A percentile compares a stretch with the other conserved stretches of the same genome.
phyloP scores from a whole-genome alignment of 805 yeast genomes.

The Candida golubevii region DNA sequence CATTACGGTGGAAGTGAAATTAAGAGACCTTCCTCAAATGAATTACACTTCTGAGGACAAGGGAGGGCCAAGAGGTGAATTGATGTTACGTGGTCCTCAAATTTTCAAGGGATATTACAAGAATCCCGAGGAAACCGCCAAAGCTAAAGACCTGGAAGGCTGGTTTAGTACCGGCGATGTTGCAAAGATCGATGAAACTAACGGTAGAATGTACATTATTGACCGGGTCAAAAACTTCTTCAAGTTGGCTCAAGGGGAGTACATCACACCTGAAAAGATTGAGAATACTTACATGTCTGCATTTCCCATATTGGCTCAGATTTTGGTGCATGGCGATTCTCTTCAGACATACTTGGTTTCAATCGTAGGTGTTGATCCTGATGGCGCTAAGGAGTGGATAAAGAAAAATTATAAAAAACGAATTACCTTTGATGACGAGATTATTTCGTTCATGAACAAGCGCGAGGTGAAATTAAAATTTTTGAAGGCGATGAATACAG shows the following conservation, averaged over 20 bases:
- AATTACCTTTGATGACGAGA: constrained; percentile 13
- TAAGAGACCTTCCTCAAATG: constrained; percentile 24
- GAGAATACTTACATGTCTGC: constrained; percentile 29
- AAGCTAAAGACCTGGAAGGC: constrained; percentile 19
- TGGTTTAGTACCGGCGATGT: constrained; percentile 37
- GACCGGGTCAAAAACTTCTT: constrained; percentile 19
- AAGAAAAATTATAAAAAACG: constrained; percentile 4
- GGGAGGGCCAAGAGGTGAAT: constrained; percentile 28
- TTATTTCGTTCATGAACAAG: constrained; percentile 26
- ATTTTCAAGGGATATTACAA: constrained; percentile 23
- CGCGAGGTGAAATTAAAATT: constrained; percentile 28
- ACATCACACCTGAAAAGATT: constrained; percentile 18
- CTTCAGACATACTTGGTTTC: constrained; percentile 54
- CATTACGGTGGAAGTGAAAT: constrained; percentile 18
- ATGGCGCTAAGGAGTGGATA: constrained; percentile 12
- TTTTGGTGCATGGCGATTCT: constrained; percentile 64
- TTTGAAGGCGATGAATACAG: constrained; percentile 33
- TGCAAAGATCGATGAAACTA: constrained; percentile 43
- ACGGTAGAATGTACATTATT: constrained; percentile 27
- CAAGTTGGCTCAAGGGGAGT: constrained; percentile 20
- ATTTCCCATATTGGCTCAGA: constrained; percentile 47
- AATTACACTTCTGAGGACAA: constrained; percentile 19
- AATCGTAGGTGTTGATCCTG: constrained; percentile 57
- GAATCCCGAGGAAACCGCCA: constrained; percentile 23
- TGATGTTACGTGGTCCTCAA: constrained; percentile 25